A percentile compares a stretch with the other conserved stretches of the same genome.
Conservation (phyloP, 2,329 filamentous ascomycete species). For the Stemphylium beticola region DNA sequence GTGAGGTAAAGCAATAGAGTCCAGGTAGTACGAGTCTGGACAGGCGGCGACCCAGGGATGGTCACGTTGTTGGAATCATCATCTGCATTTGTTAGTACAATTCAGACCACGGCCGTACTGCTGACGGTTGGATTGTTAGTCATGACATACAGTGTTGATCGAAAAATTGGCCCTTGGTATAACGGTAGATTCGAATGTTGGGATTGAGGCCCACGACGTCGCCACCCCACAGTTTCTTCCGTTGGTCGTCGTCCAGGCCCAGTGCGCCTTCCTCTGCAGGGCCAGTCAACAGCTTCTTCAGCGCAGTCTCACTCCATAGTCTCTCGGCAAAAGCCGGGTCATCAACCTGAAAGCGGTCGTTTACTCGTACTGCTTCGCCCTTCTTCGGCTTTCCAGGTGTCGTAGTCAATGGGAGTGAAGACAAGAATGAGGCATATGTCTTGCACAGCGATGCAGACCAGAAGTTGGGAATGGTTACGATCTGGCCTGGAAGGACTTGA, state of each 20-base stretch:
- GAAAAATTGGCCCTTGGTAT: constrained; percentile 86
- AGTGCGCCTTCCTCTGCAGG: constrained; percentile 44
- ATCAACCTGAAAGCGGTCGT: constrained; percentile 85
- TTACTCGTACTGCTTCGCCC: constrained; percentile 82
- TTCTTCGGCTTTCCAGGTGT: constrained; percentile 80
- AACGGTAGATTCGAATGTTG: constrained; percentile 89
- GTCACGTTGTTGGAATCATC: constrained; percentile 82
- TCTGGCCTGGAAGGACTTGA: constrained; percentile 66
- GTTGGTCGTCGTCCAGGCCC: constrained; percentile 37
- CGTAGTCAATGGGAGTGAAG: constrained; percentile 72
- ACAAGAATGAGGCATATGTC: constrained; percentile 75
- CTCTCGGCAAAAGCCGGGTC: constrained; percentile 75
- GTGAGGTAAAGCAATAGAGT: constrained; percentile 88
- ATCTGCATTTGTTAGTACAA: constrained; percentile 54
- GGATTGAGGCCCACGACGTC: constrained; percentile 83
- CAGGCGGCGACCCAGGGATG: constrained; percentile 52
- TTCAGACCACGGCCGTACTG: not conserved
- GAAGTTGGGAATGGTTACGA: constrained; percentile 75
- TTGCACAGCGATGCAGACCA: constrained; percentile 78
- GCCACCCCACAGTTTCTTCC: constrained; percentile 71
- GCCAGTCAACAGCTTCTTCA: constrained; percentile 64
- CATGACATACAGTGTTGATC: constrained; percentile 80
- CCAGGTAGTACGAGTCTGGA: constrained; percentile 79
- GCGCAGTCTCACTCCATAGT: constrained; percentile 78
- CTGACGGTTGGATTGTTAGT: not conserved